Conservation (phyloP, 2,329 filamentous ascomycete species). For the Ascocoryne sarcoides region DNA sequence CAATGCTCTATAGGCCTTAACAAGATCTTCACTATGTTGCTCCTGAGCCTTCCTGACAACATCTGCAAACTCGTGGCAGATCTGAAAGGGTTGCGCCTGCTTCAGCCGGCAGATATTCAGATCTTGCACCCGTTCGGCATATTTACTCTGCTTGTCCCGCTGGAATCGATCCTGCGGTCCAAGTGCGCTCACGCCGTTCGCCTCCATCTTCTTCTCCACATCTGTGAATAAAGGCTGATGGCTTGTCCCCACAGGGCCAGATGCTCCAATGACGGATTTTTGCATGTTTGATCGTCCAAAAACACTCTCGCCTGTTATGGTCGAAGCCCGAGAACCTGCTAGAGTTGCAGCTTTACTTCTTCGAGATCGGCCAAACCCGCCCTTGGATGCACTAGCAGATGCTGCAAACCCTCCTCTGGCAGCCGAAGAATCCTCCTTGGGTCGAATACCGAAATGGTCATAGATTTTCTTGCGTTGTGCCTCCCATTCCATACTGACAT, state of each 20-base stretch:
- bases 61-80: conserved; percentile 67
- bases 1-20: conserved; percentile 76
- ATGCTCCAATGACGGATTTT: conserved; percentile 79
- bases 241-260: conserved; percentile 52
- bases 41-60: conserved; percentile 65
- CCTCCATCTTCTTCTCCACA: conserved; percentile 48
- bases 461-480: conserved; percentile 88
- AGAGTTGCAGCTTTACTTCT: conserved; percentile 37
- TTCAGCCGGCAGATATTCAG: conserved; percentile 64
- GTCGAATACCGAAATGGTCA: conserved; percentile 85
- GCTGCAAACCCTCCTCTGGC: conserved; percentile 22
- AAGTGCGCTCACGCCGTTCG: conserved; percentile 38
- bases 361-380: conserved; percentile 52
- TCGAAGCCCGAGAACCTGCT: conserved; percentile 23
- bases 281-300: conserved; percentile 65
- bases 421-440: conserved; percentile 37
- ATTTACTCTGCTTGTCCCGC: conserved; percentile 75
- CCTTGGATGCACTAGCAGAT: conserved; percentile 39
- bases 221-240: conserved; percentile 62
- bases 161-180: conserved; percentile 63
- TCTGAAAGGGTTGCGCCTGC: conserved; percentile 57
- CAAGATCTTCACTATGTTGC: conserved; percentile 63
- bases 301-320: conserved; percentile 39
- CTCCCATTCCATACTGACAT: conserved; percentile 93
- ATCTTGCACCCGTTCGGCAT: conserved; percentile 68